Evolutionary conservation across 2,329 filamentous ascomycete species (phyloP).

Genomic region (Epichloe gansuensis): DNA sequence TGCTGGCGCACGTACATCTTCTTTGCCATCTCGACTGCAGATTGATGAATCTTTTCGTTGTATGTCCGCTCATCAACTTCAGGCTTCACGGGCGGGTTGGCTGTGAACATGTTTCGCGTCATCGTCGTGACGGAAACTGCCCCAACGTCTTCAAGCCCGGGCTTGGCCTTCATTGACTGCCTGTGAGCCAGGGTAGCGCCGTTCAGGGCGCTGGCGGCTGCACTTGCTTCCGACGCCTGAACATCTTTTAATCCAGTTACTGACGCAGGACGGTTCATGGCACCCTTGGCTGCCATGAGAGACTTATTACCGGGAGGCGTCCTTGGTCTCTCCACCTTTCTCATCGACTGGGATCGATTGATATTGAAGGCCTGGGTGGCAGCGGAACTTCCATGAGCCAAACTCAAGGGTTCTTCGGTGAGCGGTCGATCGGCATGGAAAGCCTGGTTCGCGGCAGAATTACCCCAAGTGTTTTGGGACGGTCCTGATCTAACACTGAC

Average conservation of each 20-base stretch:
- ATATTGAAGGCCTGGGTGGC: constrained; percentile 26
- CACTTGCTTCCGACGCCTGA: constrained; percentile 19
- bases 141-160: constrained; percentile 45
- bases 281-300: constrained; percentile 62
- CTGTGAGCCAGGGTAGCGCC: constrained; percentile 58
- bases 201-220: constrained; percentile 55
- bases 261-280: constrained; percentile 33
- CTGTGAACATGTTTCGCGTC: constrained; percentile 63
- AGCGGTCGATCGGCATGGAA: constrained; percentile 29
- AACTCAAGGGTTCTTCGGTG: constrained; percentile 8
- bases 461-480: constrained; percentile 36
- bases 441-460: constrained; percentile 58
- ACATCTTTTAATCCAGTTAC: constrained; percentile 5
- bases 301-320: constrained; percentile 45
- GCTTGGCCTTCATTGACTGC: constrained; percentile 30
- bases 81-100: constrained; percentile 55
- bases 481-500: constrained; percentile 6
- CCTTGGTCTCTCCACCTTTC: constrained; percentile 10
- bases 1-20: constrained; percentile 68
- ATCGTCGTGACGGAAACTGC: constrained; percentile 56
- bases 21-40: constrained; percentile 79
- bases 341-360: constrained; percentile 18
- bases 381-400: constrained; percentile 16
- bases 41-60: constrained; percentile 62
- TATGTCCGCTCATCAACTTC: constrained; percentile 64